A percentile compares a stretch with the other conserved stretches of the same genome.
Conservation (phyloP, 108 stramenopile species). For the Heterococcus sp. region DNA sequence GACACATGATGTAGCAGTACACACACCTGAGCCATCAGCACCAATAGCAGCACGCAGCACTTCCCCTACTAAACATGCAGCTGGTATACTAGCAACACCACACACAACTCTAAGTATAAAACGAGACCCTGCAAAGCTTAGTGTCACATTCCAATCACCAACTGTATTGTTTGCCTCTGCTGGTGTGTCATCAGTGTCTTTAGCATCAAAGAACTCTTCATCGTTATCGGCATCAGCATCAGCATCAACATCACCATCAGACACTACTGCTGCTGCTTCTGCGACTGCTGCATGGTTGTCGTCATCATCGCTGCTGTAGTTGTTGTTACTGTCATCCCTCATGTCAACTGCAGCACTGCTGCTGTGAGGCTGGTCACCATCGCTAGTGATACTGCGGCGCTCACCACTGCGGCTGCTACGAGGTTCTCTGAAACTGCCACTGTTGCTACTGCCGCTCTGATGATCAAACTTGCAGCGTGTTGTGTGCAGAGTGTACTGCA, state of each 20-base stretch:
- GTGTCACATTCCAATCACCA: background rate
- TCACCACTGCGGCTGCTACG: background rate
- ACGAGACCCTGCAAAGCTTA: background rate
- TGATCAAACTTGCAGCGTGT: no score
- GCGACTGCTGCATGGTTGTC: no score
- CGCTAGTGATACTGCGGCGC: background rate
- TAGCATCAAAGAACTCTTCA: background rate
- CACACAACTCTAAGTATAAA: background rate
- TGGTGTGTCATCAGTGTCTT: background rate
- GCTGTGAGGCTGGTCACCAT: no score
- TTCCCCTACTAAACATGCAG: background rate
- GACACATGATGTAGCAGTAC: background rate
- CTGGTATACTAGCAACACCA: background rate
- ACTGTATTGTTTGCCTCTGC: background rate
- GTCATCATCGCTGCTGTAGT: background rate
- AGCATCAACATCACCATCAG: no score
- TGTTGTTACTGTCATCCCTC: background rate
- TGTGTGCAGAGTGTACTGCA: background rate
- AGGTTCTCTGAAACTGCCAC: no score
- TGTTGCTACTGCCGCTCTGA: background rate
- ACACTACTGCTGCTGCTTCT: no score
- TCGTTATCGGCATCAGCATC: no score
- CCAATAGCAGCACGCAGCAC: background rate
- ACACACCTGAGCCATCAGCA: background rate
- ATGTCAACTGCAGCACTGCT: background rate